Percentiles rank a stretch among this genome's conserved stretches.
These are phyloP conservation scores for Venturia oleaginea DNA, from an alignment of 2,329 filamentous ascomycete species.

Conservation along the genomic window DNA sequence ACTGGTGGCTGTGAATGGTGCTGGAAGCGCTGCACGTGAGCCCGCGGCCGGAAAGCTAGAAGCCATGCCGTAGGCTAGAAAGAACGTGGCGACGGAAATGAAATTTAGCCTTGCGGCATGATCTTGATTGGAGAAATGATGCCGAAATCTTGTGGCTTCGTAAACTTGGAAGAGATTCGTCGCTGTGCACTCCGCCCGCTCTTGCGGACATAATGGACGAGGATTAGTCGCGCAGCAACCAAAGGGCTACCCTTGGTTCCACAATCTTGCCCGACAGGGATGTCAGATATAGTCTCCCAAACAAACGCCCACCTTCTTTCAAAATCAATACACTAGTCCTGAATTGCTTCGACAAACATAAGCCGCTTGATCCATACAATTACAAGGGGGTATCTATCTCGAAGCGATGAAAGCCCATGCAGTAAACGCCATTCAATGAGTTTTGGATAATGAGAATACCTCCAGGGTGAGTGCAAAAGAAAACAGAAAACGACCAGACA, in stretches of 20 bases:
- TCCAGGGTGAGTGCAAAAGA: background rate
- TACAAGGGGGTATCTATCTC: conserved; percentile 3
- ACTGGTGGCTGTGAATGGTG: no score
- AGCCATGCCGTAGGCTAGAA: no score
- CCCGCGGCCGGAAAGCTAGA: no score
- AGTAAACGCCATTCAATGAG: background rate
- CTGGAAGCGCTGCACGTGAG: no score
- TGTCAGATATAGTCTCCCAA: background rate
- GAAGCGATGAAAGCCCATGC: background rate
- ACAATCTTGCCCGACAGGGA: background rate
- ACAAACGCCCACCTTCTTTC: background rate
- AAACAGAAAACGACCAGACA: background rate
- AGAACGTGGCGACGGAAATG: no score
- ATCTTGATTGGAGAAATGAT: background rate
- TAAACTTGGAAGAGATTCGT: background rate
- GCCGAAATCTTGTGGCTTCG: background rate
- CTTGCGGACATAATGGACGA: background rate
- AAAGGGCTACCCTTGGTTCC: background rate
- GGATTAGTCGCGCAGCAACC: background rate
- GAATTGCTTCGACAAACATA: background rate
- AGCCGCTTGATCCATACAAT: conserved; percentile 3
- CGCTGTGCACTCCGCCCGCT: background rate
- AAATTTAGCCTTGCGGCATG: no score
- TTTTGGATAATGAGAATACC: no score
- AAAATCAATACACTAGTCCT: background rate